Conservation (phyloP, 1,284 basidiomycete species). For the Puccinia horiana region DNA sequence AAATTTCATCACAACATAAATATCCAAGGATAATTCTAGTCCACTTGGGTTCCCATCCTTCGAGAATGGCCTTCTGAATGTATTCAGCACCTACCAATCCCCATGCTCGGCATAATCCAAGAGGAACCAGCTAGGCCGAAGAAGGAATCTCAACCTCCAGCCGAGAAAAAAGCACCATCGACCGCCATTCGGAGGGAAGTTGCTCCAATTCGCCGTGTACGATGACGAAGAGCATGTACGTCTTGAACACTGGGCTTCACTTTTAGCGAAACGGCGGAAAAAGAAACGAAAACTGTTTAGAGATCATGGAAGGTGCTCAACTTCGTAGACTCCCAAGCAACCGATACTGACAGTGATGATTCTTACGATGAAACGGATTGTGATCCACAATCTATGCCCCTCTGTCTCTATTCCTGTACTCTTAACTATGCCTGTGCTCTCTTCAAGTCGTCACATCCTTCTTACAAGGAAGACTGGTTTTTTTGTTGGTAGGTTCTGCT, state of each 20-base stretch:
- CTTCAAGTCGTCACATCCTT: neutral
- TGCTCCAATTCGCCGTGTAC: slow-evolving; percentile 18
- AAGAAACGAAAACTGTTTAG: slow-evolving; percentile 45
- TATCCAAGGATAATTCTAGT: no score
- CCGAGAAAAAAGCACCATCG: slow-evolving; percentile 12
- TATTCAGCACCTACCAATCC: no score
- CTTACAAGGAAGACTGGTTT: no score
- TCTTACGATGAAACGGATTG: slow-evolving; percentile 9
- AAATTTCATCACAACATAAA: no score
- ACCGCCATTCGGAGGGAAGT: slow-evolving; percentile 19
- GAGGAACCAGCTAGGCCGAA: neutral
- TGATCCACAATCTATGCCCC: neutral
- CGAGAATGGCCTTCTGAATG: no score
- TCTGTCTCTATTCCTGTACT: neutral
- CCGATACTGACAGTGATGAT: slow-evolving; percentile 33
- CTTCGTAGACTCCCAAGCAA: slow-evolving; percentile 25
- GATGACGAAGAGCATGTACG: slow-evolving; percentile 35
- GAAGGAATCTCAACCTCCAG: neutral
- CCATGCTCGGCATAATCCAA: no score
- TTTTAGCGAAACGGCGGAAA: slow-evolving; percentile 15
- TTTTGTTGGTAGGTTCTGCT: neutral
- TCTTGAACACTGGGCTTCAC: slow-evolving; percentile 35
- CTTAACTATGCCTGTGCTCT: neutral
- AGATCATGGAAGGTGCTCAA: slow-evolving; percentile 2
- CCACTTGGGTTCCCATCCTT: no score